Evolutionary conservation across 2,329 filamentous ascomycete genomes (phyloP).

Genomic region (Colletotrichum tanaceti): DNA sequence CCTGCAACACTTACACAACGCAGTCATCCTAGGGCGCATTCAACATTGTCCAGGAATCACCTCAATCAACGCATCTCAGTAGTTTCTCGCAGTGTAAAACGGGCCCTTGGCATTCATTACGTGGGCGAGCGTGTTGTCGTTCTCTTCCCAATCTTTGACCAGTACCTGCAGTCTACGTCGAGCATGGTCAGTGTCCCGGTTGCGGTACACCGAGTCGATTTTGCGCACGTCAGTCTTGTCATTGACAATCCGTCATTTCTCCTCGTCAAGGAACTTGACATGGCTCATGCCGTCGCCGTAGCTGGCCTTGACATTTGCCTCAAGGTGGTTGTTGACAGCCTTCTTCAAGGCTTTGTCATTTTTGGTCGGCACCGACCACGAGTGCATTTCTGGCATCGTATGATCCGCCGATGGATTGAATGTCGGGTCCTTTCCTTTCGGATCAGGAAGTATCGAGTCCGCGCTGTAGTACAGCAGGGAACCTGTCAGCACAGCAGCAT

Average conservation of each 20-base stretch:
- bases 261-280: constrained; percentile 49
- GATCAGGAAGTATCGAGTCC: constrained; percentile 51
- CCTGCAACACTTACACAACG: too few species aligned
- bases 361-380: constrained; percentile 18
- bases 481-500: constrained; percentile 47
- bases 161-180: constrained; percentile 51
- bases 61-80: not conserved
- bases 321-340: constrained; percentile 48
- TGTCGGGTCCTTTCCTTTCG: constrained; percentile 40
- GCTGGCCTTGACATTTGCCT: constrained; percentile 47
- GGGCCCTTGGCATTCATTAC: constrained; percentile 50
- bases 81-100: constrained; percentile 42
- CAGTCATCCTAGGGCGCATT: too few species aligned
- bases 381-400: constrained; percentile 30
- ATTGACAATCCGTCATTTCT: constrained; percentile 55
- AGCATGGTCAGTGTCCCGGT: constrained; percentile 53
- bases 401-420: constrained; percentile 47
- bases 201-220: constrained; percentile 58
- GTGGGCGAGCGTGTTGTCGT: constrained; percentile 52
- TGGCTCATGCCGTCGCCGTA: constrained; percentile 50
- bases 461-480: constrained; percentile 54
- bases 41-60: too few species aligned
- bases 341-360: constrained; percentile 42
- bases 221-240: constrained; percentile 55
- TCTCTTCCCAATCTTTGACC: constrained; percentile 55